phyloP scores from a whole-genome alignment of 768 basidiomycete genomes.

The Leucocoprinus leucothites region DNA sequence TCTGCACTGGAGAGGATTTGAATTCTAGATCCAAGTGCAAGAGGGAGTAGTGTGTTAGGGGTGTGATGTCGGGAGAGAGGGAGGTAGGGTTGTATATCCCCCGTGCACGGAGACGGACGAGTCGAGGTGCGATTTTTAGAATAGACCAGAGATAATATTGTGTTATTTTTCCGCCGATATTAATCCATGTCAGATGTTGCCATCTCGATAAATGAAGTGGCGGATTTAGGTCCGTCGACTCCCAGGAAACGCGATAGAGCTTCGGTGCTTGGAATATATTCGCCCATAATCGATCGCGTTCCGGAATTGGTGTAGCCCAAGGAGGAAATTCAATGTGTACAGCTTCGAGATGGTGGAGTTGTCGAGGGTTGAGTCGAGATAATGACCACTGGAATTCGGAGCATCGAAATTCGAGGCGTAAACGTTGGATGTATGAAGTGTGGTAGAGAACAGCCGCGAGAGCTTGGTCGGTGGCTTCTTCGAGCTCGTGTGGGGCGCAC shows the following conservation, averaged over 20 bases:
- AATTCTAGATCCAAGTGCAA: not conserved
- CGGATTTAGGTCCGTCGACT: not conserved
- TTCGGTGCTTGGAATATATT: not conserved
- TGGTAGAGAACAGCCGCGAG: not conserved
- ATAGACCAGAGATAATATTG: not conserved
- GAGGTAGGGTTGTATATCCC: not conserved
- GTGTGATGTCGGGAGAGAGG: not conserved
- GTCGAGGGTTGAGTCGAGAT: not conserved
- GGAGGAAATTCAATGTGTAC: not conserved
- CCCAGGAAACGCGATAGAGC: not conserved
- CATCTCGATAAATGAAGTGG: not conserved
- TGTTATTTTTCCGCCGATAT: not conserved
- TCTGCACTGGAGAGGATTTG: not conserved
- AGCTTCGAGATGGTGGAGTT: not conserved
- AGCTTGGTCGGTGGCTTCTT: not conserved
- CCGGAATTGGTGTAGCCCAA: not conserved
- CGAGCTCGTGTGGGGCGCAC: not conserved
- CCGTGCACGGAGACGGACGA: not conserved
- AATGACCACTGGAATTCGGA: not conserved
- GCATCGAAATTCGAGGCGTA: slow-evolving; percentile 3
- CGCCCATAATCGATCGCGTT: not conserved
- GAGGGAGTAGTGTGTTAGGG: not conserved
- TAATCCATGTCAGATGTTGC: not conserved
- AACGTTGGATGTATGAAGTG: not conserved
- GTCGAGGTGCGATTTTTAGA: not conserved